Base-by-base conservation (phyloP, 164 flowering plant genomes). In the Magnolia sinica region DNA sequence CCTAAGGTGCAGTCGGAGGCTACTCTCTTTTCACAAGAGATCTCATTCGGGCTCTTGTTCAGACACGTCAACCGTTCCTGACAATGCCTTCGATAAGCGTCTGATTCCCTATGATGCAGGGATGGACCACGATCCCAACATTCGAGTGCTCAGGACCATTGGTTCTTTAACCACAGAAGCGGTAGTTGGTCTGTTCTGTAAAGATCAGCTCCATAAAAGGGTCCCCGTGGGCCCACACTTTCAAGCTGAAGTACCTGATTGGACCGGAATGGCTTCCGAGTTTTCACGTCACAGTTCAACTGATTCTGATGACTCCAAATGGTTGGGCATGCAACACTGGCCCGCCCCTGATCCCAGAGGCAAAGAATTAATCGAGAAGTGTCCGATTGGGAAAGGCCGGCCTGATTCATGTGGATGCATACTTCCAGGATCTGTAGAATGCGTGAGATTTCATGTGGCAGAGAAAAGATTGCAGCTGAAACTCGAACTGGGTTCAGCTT, bases 251-350 rank as follows among this genome's bases (percentile, higher is more conserved):
- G 79, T 94, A 5, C 97, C 97, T 29, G 85, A 86, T 45, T 91
- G 96, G 94, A 83, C 81, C 45, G 91, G 87, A n/a, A 73, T 74
- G 14, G 78, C 22, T 45, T 50, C 79, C 16, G 11, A 22, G 8
- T 20, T 9, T 74, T 49, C 24, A 10, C n/a, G 68, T 27, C 27
- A 14, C 63, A 49, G 63, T 37, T 18, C 76, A 6, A 45, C 11
- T 45, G 19, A 23, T 73, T 73, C 76, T 64, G 80, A 86, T 76
- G 98, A 92, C 31, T 67, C 81, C 6, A 91, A 91, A 86, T 94
- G 97, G 97, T 71, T 92, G 76, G 97, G 97, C 4, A 81, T 83
- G 11, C 84, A 74, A 71, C 55, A 85, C 58, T 96, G 99, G 99
- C 97, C 99, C 13, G 65, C 76, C 51, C 83, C 76, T 2, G 83